Conservation (phyloP, 208 protist genomes). For the Acanthamoeba healyi region DNA sequence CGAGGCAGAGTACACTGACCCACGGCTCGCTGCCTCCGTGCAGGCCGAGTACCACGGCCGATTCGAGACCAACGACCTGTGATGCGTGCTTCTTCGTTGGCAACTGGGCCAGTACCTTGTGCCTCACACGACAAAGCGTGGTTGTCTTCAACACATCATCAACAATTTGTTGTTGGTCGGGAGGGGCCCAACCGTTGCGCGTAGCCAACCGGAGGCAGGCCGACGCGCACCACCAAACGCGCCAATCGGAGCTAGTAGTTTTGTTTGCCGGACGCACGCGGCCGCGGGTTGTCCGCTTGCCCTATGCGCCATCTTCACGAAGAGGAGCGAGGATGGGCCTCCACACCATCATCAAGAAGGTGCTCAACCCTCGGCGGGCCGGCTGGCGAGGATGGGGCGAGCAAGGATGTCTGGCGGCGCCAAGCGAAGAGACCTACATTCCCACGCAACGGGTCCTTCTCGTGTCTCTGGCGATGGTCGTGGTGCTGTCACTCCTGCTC, state of each 20-base stretch:
- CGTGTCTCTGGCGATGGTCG: neutral
- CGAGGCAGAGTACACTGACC: no score
- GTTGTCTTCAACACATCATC: no score
- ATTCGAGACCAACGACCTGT: constrained; percentile 32
- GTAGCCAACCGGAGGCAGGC: neutral
- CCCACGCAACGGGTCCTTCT: neutral
- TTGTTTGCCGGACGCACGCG: no score
- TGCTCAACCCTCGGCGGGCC: no score
- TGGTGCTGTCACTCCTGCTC: neutral
- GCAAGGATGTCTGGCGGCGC: neutral
- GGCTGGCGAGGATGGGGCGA: neutral
- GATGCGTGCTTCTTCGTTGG: no score
- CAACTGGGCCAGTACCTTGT: no score
- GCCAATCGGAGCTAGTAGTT: neutral
- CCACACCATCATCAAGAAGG: neutral
- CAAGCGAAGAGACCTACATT: neutral
- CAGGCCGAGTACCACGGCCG: constrained; percentile 45
- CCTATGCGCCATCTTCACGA: neutral
- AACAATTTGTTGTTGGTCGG: no score
- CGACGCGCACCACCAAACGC: neutral
- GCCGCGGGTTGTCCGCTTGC: no score
- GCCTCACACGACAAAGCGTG: no score
- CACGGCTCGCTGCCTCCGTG: neutral
- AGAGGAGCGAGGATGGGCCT: neutral
- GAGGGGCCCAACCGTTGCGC: no score